Evolutionary conservation across 2,329 filamentous ascomycete genomes (phyloP).

Genomic region (Aureobasidium sp.): DNA sequence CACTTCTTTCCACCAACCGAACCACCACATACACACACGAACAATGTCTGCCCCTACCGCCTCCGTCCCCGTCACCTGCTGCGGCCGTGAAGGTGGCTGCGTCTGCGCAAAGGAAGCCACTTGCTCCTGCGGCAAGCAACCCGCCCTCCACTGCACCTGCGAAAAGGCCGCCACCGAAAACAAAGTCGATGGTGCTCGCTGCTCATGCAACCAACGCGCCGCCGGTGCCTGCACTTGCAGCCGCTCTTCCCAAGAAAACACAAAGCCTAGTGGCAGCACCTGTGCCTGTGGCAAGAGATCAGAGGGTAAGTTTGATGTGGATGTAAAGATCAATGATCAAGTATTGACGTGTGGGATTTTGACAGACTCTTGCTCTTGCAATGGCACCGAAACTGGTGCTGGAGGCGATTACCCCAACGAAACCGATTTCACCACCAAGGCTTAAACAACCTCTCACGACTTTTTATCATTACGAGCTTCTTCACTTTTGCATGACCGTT

Average conservation of each 20-base stretch:
- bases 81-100: constrained; percentile 46
- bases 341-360: not conserved
- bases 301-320: constrained; percentile 59
- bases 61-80: constrained; percentile 48
- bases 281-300: constrained; percentile 74
- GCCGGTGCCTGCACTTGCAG: constrained; percentile 77
- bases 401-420: constrained; percentile 50
- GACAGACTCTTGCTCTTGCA: constrained; percentile 54
- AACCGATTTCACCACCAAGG: constrained; percentile 76
- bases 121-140: constrained; percentile 86
- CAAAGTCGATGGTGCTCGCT: constrained; percentile 60
- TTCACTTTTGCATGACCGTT: not conserved
- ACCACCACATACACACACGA: not conserved
- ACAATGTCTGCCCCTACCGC: constrained; percentile 33
- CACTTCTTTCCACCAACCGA: not conserved
- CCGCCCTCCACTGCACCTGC: constrained; percentile 80
- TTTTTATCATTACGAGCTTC: not conserved
- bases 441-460: constrained; percentile 3
- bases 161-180: constrained; percentile 71
- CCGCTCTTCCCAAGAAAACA: constrained; percentile 62
- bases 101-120: constrained; percentile 48
- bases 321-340: too few relatives aligned
- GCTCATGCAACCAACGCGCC: constrained; percentile 72
- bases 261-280: constrained; percentile 47
- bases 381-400: constrained; percentile 59